A percentile compares a stretch with the other conserved stretches of the same genome.
These are phyloP conservation scores for Mucor irregularis DNA, from an alignment of 371 early-diverging fungal species.

Conservation along the genomic window DNA sequence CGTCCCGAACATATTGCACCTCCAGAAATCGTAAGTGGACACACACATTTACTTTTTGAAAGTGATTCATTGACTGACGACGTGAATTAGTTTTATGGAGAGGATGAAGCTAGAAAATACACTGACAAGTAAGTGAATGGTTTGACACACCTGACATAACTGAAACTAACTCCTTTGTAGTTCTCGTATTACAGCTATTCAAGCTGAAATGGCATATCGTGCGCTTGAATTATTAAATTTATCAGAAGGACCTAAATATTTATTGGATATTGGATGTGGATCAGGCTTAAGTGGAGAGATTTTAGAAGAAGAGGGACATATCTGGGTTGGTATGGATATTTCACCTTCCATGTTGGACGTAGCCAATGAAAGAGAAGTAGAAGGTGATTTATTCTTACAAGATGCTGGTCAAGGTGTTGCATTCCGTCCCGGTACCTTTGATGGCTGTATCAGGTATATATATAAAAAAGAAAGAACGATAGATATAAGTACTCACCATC, in stretches of 20 bases:
- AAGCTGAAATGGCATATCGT: constrained; percentile 91
- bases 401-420: constrained; percentile 97
- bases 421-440: constrained; percentile 97
- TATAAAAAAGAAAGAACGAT: too few relatives aligned
- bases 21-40: constrained; percentile 84
- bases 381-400: constrained; percentile 91
- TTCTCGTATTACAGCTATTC: constrained; percentile 90
- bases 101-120: constrained; percentile 92
- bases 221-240: constrained; percentile 90
- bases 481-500: too few relatives aligned
- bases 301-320: constrained; percentile 90
- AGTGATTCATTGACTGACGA: constrained; percentile 10
- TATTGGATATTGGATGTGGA: constrained; percentile 54
- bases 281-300: constrained; percentile 89
- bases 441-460: constrained; percentile 88
- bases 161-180: constrained; percentile 33
- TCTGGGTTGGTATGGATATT: constrained; percentile 98
- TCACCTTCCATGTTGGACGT: constrained; percentile 91
- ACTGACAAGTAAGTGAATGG: constrained; percentile 74
- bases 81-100: constrained; percentile 75
- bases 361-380: constrained; percentile 80
- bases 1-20: constrained; percentile 96
- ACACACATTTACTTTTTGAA: neutral
- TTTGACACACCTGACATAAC: neutral
- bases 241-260: constrained; percentile 71